Base-by-base conservation (phyloP, 441 rosid species). In the Populus tomentosa region DNA sequence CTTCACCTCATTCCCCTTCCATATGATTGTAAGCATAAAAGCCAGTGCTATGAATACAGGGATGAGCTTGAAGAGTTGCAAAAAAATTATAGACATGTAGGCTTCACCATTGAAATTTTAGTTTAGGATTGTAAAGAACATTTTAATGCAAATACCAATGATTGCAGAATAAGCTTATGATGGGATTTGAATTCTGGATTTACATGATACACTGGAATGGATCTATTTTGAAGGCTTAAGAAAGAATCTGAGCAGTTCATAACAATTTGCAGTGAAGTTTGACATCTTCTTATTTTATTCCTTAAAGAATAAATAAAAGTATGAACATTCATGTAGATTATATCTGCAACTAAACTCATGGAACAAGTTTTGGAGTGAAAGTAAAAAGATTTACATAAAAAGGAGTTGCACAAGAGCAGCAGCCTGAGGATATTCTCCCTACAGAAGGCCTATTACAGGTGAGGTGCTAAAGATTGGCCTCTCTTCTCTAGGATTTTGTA, bases 381-480 rank as follows among this genome's bases (percentile, higher is more conserved):
- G 18, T 64, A 75, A 46, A 74, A 81, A 66, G 73, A 74, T 77
- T 35, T 77, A 78, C 84, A 77, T 50, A 5, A 74, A 74, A 64
- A 23, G 2, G 72, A 75, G 42, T 32, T 71, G 67, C 10, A 18
- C 11, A 50, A 30, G 24, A 74, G 7, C 32, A 56, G 69, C 62
- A 40, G 53, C 50, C 65, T 26, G 7, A 36, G 61, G 33, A 56
- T 72, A 14, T 74, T 33, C 40, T 68, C 26, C 33, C 83, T 84
- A 85, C 71, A 84, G 85, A 76, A 87, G 88, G 67, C 89, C 89
- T 40, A 73, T 59, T 23, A 82, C 87, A 0, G 90, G 91, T 18
- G 91, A 87, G 82, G 74, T 80, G 69, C 81, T 84, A 70, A 89
- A 88, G 50, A 87, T 77, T 7, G 82, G 90, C 79, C 69, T 84